Evolutionary conservation across 805 yeast genomes (phyloP), one percentile per base, ranked within the genome.

Genomic region (Blastobotrys parvus): DNA sequence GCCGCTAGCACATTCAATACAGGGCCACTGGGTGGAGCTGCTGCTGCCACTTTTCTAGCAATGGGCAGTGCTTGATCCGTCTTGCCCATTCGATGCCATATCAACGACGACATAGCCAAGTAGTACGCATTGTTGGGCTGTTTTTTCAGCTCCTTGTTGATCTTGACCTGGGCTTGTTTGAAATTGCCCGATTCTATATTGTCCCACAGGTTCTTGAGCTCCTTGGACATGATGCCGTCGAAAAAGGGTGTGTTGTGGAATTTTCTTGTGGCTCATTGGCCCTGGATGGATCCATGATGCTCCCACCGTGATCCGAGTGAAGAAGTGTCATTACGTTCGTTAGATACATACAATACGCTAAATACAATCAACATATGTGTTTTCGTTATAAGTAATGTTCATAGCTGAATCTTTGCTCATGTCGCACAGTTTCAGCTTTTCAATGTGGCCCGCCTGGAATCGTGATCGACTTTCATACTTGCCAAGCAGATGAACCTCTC

Each of bases 41-140:
- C 61, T 58, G 29, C 45, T 2, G 66, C 50, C 1, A 66, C 62
- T 35, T 59, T 43, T 23, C 49, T 45, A 3, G 45, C 48, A 2
- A 45, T 27, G 23, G 45, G 48, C n/a, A 53, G 34, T 11, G 54
- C 55, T 27, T 51, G 54, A 1, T 42, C 44, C 3, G 23, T 27
- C 32, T 39, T 46, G 8, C 47, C 46, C 47, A 47, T 49, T 35
- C 45, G 49, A 10, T 33, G 35, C n/a, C 47, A 32, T 3, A 52
- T 52, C n/a, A 53, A 59, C 3, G 53, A 57, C 10, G 50, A 21
- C 20, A 76, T 57, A 1, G 77, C 81, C 42, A 45, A 63, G 37
- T 74, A 75, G 49, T 74, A 77, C 4, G 77, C 68, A 23, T 74
- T 67, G 22, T 73, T 69, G 2, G 94, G 92, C 39, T 65, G 65